These are phyloP conservation scores for Candida caryicola DNA, from an alignment of 805 yeast species.

Conservation along the genomic window DNA sequence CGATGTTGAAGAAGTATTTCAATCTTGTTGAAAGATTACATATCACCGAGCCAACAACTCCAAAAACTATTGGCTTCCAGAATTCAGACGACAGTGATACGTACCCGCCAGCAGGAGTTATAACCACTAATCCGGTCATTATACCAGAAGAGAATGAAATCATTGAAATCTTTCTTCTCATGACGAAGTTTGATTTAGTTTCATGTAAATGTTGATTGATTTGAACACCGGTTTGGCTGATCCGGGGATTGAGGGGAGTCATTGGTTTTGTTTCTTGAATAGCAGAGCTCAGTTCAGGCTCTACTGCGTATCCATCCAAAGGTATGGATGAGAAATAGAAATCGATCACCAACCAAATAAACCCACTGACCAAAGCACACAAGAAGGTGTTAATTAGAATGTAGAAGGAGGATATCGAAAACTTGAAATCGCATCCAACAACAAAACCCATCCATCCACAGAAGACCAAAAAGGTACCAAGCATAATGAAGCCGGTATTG, in stretches of 20 bases:
- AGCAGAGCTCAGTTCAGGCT: background rate
- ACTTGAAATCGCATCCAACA: constrained; percentile 42
- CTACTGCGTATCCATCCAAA: constrained; percentile 22
- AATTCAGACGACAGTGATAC: constrained; percentile 31
- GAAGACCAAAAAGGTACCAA: constrained; percentile 31
- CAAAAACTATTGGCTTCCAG: constrained; percentile 42
- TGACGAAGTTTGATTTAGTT: constrained; percentile 12
- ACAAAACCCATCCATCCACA: constrained; percentile 45
- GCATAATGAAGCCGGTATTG: constrained; percentile 29
- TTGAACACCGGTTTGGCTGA: constrained; percentile 17
- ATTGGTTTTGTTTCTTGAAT: background rate
- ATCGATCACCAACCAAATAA: constrained; percentile 38
- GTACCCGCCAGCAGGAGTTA: constrained; percentile 45
- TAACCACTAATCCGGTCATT: constrained; percentile 41
- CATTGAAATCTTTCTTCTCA: constrained; percentile 32
- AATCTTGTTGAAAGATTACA: constrained; percentile 40
- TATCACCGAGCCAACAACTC: constrained; percentile 34
- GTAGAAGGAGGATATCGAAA: constrained; percentile 29
- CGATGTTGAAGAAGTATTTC: constrained; percentile 37
- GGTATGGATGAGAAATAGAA: constrained; percentile 40
- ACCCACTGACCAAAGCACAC: constrained; percentile 33
- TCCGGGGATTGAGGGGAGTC: constrained; percentile 1
- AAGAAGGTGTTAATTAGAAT: constrained; percentile 33
- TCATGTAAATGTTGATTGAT: constrained; percentile 18
- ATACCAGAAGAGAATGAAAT: constrained; percentile 40